These are phyloP conservation scores for Paraphoma chrysanthemicola DNA, from an alignment of 2,329 filamentous ascomycete species.

Conservation along the genomic window DNA sequence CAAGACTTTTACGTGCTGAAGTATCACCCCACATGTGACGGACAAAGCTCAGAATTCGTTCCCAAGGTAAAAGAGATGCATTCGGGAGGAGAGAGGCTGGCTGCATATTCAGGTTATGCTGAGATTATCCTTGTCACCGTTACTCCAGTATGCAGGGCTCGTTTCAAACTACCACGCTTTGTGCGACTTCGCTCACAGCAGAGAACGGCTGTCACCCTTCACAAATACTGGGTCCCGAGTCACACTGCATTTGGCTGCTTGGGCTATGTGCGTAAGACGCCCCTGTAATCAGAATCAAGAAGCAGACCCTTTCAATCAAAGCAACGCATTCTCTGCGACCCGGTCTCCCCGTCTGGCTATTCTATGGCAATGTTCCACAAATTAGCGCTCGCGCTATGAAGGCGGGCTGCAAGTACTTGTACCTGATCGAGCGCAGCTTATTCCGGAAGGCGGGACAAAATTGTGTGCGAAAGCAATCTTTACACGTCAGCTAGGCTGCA, in stretches of 20 bases:
- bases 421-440: neutral
- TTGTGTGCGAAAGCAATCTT: constrained; percentile 2
- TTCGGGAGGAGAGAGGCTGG: neutral
- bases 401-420: neutral
- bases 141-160: neutral
- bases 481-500: constrained; percentile 15
- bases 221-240: neutral
- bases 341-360: neutral
- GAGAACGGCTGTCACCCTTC: constrained; percentile 1
- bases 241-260: neutral
- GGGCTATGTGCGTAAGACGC: no score
- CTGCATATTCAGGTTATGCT: neutral
- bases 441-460: constrained; percentile 9
- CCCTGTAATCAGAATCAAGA: no score
- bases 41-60: no score
- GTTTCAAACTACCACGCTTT: constrained; percentile 7
- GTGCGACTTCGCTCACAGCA: constrained; percentile 12
- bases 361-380: neutral
- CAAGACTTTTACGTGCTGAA: no score
- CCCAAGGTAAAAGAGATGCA: no score
- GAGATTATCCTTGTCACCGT: neutral
- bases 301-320: neutral
- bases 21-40: no score
- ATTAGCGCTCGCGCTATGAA: neutral
- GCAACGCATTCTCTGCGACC: neutral